Base-by-base conservation (phyloP, 2,329 filamentous ascomycete genomes). In the Coniosporium tulheliwenetii region DNA sequence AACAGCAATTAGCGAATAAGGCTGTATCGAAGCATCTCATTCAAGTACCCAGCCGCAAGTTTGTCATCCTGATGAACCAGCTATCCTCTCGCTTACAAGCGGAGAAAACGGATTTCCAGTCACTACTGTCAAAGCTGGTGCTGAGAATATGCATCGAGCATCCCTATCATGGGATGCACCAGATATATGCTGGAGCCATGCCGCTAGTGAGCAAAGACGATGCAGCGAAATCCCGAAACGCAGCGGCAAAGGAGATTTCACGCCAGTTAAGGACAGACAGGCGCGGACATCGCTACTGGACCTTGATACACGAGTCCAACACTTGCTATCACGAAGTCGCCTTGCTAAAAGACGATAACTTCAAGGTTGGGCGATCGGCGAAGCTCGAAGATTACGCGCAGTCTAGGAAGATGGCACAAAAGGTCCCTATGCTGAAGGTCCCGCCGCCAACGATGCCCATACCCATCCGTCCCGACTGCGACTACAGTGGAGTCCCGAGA, bases 141-240 rank as follows among this genome's bases (percentile, higher is more conserved):
- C 76, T 78, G 52, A 79, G 78, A 8, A 94, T 98, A 41, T 96
- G 89, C 54, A 69, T 74, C 9, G 86, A 98, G 43, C 91, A 99
- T 60, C 93, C 91, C 0, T 94, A 87, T 57, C 93, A 98, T 55
- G 86, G 86, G 38, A 89, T 96, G 78, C 93, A 98, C 56, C 87
- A 96, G 50, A 85, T 98, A 35, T 95, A 89, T 67, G 84, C 87
- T 2, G 79, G 81, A 15, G 82, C 79, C 50, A 59, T 50, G 32
- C 41, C 57, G 39, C 77, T 79, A 50, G 69, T 59, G 39, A 62
- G 69, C 40, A 79, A 81, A 49, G 89, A 95, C 48, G 75, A 81
- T 34, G 73, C 81, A 3, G 82, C 84, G 1, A 65, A 78, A 14
- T 80, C 81, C 4, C 78, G 91, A 38, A 77, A 81, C 50, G 71